phyloP scores from a whole-genome alignment of 257 asterid species.

The Hygrophila difformis region DNA sequence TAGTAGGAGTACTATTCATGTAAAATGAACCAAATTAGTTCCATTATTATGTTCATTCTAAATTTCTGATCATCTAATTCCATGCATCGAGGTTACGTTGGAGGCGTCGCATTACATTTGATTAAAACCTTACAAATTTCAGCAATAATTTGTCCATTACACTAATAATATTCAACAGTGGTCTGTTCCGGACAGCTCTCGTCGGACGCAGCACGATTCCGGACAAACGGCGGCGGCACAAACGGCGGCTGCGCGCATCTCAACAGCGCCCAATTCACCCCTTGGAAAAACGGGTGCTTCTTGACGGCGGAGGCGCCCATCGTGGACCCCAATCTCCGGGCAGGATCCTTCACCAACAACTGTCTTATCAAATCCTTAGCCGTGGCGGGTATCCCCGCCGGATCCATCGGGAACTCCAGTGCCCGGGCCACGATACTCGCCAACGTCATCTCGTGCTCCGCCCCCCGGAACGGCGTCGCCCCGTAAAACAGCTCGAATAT shows the following conservation, averaged over 20 bases:
- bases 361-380: constrained; percentile 58
- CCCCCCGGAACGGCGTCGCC: constrained; percentile 60
- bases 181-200: constrained; percentile 36
- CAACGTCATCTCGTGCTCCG: constrained; percentile 58
- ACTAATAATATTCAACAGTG: constrained; percentile 45
- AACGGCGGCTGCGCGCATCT: constrained; percentile 66
- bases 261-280: constrained; percentile 70
- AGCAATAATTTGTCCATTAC: too few relatives aligned
- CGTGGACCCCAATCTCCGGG: constrained; percentile 45
- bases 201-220: constrained; percentile 33
- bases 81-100: too few relatives aligned
- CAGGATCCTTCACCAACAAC: constrained; percentile 56
- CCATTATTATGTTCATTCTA: too few relatives aligned
- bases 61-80: too few relatives aligned
- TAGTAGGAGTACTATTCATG: too few relatives aligned
- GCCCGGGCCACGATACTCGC: constrained; percentile 72
- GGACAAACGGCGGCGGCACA: constrained; percentile 40
- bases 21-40: too few relatives aligned
- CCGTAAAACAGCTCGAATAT: constrained; percentile 62
- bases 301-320: constrained; percentile 66
- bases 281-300: constrained; percentile 61
- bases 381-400: constrained; percentile 27
- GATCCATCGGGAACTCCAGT: constrained; percentile 63
- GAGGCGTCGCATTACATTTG: too few relatives aligned
- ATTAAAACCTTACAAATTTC: too few relatives aligned